Base-by-base conservation (phyloP, 129 eudicot genomes). In the Erigeron canadensis region DNA sequence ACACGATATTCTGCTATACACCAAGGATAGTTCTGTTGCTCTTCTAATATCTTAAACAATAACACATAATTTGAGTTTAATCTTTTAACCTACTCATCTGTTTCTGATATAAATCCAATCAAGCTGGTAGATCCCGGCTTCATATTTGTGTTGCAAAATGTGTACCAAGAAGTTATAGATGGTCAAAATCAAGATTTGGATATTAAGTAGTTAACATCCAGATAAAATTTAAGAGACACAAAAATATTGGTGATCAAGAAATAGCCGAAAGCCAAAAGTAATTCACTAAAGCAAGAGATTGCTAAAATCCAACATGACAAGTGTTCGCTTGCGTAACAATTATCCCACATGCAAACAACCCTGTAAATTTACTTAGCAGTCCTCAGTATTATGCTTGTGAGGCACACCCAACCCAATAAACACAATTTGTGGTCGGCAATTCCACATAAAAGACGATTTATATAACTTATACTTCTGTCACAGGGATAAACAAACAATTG, bases 1-100 rank as follows among this genome's bases (percentile, higher is more conserved):
- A 23, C 18, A 71, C 10, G 23, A 18, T 6, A 3, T 44, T 71
- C 76, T 61, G 42, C 34, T 6, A 21, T 71, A 55, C 75, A 70
- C 54, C 40, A 56, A 55, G 4, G 13, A 22, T 40, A 55, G 17
- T 13, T 15, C 4, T 47, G 54, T n/a, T 47, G 59, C 74, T 37
- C 63, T 38, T 51, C 38, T 53, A n/a, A 44, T 12, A 19, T 3
- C 47, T 38, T 48, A 38, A 53, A 7, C 37, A 53, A 16, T 54
- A 38, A 19, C 53, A 6, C 39, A 70, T 41, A 57, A 57, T 39
- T 54, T 11, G 4, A 21, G 15, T 39, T 55, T 9, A 10, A 19
- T 17, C 17, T 6, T 69, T 11, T 8, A 11, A 18, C 11, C 17
- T 54, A 53, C 40, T 40, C 18, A 44, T 43, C 21, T 53, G 38